phyloP scores from a whole-genome alignment of 1,139 yeast species.

The Barnettozyma hawaiiensis region DNA sequence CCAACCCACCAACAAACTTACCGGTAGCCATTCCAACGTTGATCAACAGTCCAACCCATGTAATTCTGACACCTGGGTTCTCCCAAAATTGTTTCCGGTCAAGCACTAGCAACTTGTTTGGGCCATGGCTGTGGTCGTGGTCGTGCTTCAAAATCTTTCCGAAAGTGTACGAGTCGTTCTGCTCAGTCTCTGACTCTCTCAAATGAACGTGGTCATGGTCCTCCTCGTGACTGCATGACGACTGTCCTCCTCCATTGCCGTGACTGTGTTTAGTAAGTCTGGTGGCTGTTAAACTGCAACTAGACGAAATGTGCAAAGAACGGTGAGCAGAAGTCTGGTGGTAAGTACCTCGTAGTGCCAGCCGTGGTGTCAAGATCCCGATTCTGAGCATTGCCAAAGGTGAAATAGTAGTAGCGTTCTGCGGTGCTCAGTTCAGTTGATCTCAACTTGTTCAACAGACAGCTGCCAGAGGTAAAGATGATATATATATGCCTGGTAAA shows the following conservation, averaged over 20 bases:
- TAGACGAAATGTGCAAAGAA: neutral
- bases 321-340: neutral
- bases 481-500: too few relatives aligned
- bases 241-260: neutral
- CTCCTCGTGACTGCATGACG: constrained; percentile 10
- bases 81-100: constrained; percentile 37
- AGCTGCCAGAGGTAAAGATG: too few relatives aligned
- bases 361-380: neutral
- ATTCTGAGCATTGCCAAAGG: constrained; percentile 1
- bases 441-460: neutral
- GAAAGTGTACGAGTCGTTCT: constrained; percentile 30
- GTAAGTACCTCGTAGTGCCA: neutral
- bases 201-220: constrained; percentile 35
- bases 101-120: constrained; percentile 33
- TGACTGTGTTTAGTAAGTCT: neutral
- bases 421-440: too few relatives aligned
- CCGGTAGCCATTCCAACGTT: constrained; percentile 83
- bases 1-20: constrained; percentile 83
- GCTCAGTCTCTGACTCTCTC: constrained; percentile 35
- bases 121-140: constrained; percentile 32
- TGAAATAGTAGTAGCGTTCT: too few relatives aligned
- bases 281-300: neutral
- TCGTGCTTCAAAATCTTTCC: constrained; percentile 28
- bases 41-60: constrained; percentile 83
- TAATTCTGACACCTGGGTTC: constrained; percentile 88